Evolutionary conservation across 495 filamentous ascomycete genomes (phyloP), one percentile per base, ranked within the genome.

Genomic region (Arthonia radiata): DNA sequence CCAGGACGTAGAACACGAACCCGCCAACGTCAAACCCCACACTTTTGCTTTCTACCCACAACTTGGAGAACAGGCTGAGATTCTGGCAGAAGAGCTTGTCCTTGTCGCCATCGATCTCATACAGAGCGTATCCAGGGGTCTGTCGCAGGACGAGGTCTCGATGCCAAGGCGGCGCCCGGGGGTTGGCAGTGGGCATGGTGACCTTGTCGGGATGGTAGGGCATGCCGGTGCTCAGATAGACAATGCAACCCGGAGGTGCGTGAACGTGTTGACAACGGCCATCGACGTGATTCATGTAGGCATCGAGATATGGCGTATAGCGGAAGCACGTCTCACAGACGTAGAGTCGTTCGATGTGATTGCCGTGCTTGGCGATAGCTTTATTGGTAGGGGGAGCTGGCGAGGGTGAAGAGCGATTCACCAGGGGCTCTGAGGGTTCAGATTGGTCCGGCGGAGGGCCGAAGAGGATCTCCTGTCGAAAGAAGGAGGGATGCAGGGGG

Each of bases 21-120:
- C 75, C 77, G 18, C 68, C 67, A 32, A 92, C 79, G 40, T 94
- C 89, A 55, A 89, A 99, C 50, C 91, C 94, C 33, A 99, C 81
- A 13, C 79, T 89, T 45, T 99, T 99, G 43, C 82, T 91, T 44
- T 93, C 82, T 29, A 97, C 70, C 48, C 92, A 97, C 27, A 97
- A 62, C 42, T 94, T 94, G n/a, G 80, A 78, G 47, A 94, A 92
- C 22, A 97, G 71, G 12, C 76, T 90, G 29, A 97, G 61, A 42
- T 91, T 92, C 49, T 94, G 86, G 35, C 76, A 77, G 49, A 81
- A 97, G 9, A 92, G 63, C 65, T 91, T 71, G 30, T 93, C 59
- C 32, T 74, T 61, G 38, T 74, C 74, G 17, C 86, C 86, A 41
- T 97, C 86, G 1, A 97, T 63, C 44, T 93, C 77, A 59, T 76